Conservation (phyloP, 2,329 filamentous ascomycete species). For the Pseudogymnoascus sp. region DNA sequence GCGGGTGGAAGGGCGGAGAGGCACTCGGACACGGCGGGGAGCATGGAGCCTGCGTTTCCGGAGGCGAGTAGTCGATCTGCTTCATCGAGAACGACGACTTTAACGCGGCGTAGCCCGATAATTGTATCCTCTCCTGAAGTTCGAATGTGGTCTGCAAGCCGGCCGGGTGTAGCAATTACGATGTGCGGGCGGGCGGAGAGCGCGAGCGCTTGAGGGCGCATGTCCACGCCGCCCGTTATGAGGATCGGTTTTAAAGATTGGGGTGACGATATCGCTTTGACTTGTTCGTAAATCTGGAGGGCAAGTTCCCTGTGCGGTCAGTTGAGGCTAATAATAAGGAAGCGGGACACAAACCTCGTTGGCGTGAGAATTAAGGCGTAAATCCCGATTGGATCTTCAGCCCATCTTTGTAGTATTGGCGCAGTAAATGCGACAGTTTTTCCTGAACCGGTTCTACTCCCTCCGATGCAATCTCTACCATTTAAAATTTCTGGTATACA, state of each 20-base stretch:
- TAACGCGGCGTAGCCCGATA: constrained; percentile 67
- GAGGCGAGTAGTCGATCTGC: constrained; percentile 79
- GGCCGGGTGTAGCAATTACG: constrained; percentile 88
- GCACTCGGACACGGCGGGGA: constrained; percentile 88
- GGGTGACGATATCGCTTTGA: constrained; percentile 83
- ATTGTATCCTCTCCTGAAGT: constrained; percentile 89
- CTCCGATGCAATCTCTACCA: constrained; percentile 89
- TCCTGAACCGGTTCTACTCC: constrained; percentile 88
- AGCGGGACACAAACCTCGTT: constrained; percentile 48
- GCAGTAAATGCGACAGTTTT: constrained; percentile 96
- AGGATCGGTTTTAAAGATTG: constrained; percentile 81
- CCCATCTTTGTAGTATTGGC: constrained; percentile 89
- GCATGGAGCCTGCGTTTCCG: constrained; percentile 71
- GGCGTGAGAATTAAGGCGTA: constrained; percentile 86
- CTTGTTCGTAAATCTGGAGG: constrained; percentile 91
- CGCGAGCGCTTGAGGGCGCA: constrained; percentile 81
- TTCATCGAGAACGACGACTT: constrained; percentile 89
- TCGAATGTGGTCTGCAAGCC: constrained; percentile 86
- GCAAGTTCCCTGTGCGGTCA: constrained; percentile 62
- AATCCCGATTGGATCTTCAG: constrained; percentile 83
- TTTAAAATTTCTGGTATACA: constrained; percentile 90
- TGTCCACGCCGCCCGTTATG: constrained; percentile 88
- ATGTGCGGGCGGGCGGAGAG: constrained; percentile 77
- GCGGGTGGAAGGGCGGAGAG: constrained; percentile 72
- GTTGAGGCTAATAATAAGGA: not conserved